Evolutionary conservation across 2,329 filamentous ascomycete species (phyloP), one percentile per base, ranked within the genome.

Genomic region (Sarocladiaceae sp.): DNA sequence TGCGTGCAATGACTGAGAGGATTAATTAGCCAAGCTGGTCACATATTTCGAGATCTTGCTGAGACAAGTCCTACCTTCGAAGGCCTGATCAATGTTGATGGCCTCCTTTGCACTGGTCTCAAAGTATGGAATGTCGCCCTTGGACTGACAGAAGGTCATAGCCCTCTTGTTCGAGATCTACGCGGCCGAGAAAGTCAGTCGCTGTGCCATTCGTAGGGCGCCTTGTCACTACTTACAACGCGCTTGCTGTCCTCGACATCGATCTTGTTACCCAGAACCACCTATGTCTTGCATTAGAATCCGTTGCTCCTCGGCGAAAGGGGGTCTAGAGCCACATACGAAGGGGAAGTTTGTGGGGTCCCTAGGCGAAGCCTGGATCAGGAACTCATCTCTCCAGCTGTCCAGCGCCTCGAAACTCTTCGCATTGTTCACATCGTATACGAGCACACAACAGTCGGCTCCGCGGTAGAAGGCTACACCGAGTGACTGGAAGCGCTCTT

Each of bases 41-140:
- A 44, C 20, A 10, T 55, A 49, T 52, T 57, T 56, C 23, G 17
- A 35, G 36, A 17, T 39, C 23, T 25, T 1, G 3, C 13, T 25
- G 23, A 25, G 23, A 23, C 13, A n/a, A 6, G 42, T 60, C 72
- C 55, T 67, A 85, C 84, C 82, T 70, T 89, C 85, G 61, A 84
- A 84, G 23, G 80, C 80, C 65, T 83, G 91, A 72, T 99, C 94
- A 39, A 99, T 94, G 66, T 99, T 99, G 73, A 97, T 88, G 55
- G 93, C 94, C 71, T 99, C 94, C 77, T 99, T 99, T 55, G 94
- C 94, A 72, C 92, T 97, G 17, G 94, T 99, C 82, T 99, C 94
- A 65, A 99, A 99, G 73, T 99, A 99, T 17, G 94, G 94, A 59
- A 99, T 97, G 55, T 90, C 90, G 46, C 93, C 93, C 74, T 97